These are phyloP conservation scores for Begonia masoniana DNA, from an alignment of 306 rosid genomes.

Conservation along the genomic window DNA sequence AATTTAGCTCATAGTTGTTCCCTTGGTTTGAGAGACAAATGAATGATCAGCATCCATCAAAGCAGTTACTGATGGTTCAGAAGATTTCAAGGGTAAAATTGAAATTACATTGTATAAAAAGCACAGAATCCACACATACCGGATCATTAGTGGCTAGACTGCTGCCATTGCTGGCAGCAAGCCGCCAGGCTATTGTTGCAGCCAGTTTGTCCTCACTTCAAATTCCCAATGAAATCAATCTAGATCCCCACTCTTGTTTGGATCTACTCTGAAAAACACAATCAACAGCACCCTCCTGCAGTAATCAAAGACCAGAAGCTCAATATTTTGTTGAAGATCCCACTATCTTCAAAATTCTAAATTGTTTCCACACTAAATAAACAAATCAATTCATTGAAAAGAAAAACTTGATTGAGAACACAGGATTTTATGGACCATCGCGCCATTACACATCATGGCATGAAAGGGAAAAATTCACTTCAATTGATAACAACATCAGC, in stretches of 20 bases:
- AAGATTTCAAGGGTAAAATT: too few species aligned
- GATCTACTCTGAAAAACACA: conserved; percentile 43
- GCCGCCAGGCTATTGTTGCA: conserved; percentile 65
- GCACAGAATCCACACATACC: conserved; percentile 20
- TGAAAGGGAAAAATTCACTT: too few species aligned
- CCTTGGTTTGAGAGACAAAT: too few species aligned
- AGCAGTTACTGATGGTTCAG: too few species aligned
- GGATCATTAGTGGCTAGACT: conserved; percentile 56
- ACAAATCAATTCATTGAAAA: not conserved
- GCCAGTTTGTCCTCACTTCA: conserved; percentile 57
- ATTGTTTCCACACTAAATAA: conserved; percentile 1
- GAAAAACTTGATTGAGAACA: too few species aligned
- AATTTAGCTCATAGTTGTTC: too few species aligned
- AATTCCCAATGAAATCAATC: conserved; percentile 16
- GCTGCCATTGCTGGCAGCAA: conserved; percentile 74
- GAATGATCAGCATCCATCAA: too few species aligned
- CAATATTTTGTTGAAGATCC: conserved; percentile 5
- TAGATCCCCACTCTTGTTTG: conserved; percentile 30
- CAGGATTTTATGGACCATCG: too few species aligned
- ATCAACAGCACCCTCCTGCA: conserved; percentile 35
- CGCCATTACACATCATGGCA: too few species aligned
- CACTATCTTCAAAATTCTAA: conserved; percentile 3
- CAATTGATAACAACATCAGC: too few species aligned
- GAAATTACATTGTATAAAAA: too few species aligned
- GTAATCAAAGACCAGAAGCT: conserved; percentile 18